phyloP scores from a whole-genome alignment of 495 filamentous ascomycete species.

The Amniculicola lignicola region DNA sequence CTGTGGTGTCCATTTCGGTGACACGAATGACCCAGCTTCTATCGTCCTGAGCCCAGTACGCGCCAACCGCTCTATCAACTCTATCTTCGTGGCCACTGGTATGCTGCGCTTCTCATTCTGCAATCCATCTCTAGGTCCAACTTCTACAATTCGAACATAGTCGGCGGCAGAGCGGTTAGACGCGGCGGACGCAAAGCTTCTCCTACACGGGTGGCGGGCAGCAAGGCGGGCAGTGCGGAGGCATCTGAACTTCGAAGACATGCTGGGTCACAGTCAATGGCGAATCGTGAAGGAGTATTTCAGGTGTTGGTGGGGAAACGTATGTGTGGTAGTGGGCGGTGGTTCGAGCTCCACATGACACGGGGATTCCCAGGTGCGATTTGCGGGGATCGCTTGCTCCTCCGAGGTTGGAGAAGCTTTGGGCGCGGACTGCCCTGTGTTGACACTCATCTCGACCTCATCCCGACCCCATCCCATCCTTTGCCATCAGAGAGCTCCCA shows the following conservation, averaged over 20 bases:
- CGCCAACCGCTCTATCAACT: conserved; percentile 76
- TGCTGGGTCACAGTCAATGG: too few species aligned
- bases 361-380: too few species aligned
- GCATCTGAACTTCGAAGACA: conserved; percentile 24
- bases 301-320: too few species aligned
- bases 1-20: conserved; percentile 98
- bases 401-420: too few species aligned
- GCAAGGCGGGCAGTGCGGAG: conserved; percentile 30
- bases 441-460: too few species aligned
- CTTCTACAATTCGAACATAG: conserved; percentile 74
- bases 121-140: conserved; percentile 88
- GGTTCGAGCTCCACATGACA: too few species aligned
- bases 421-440: too few species aligned
- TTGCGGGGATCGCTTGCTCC: too few species aligned
- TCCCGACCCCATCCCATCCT: too few species aligned
- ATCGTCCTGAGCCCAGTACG: conserved; percentile 81
- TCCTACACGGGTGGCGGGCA: conserved; percentile 26
- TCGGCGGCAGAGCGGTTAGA: conserved; percentile 35
- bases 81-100: conserved; percentile 75
- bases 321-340: too few species aligned
- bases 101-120: conserved; percentile 93
- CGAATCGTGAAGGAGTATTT: too few species aligned
- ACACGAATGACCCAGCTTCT: conserved; percentile 92
- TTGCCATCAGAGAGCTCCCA: too few species aligned
- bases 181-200: conserved; percentile 23